These are phyloP conservation scores for Solanum phureja DNA, from an alignment of 257 asterid genomes.

Conservation along the genomic window DNA sequence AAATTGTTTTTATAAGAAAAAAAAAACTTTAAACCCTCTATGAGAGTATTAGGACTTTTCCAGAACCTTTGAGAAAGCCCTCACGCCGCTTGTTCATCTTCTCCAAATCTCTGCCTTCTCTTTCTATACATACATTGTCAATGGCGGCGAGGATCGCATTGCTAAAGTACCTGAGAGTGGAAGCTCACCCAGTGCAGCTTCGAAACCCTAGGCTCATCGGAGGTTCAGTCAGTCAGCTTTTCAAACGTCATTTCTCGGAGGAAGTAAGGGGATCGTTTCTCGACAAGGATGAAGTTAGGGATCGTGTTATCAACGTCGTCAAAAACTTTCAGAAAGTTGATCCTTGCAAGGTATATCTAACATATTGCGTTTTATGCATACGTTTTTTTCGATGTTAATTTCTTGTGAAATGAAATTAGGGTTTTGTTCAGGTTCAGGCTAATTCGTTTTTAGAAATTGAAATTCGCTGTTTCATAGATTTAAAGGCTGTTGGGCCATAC, in stretches of 20 bases:
- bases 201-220: neutral
- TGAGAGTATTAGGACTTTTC: neutral
- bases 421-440: neutral
- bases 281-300: slow-evolving; percentile 1
- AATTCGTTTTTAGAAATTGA: neutral
- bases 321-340: neutral
- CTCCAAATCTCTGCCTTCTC: neutral
- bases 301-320: neutral
- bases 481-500: neutral
- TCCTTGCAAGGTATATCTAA: neutral
- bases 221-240: neutral
- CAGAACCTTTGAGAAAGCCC: neutral
- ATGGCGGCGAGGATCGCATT: neutral
- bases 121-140: neutral
- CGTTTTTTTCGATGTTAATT: too few relatives aligned
- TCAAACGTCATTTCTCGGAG: neutral
- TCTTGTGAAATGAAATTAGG: neutral
- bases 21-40: neutral
- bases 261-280: slow-evolving; percentile 2
- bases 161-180: neutral
- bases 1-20: neutral
- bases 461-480: neutral
- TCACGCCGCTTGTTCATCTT: neutral
- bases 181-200: neutral
- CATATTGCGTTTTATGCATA: neutral